Evolutionary conservation across 2,329 filamentous ascomycete species (phyloP).

Genomic region (Mollisia scopiformis): DNA sequence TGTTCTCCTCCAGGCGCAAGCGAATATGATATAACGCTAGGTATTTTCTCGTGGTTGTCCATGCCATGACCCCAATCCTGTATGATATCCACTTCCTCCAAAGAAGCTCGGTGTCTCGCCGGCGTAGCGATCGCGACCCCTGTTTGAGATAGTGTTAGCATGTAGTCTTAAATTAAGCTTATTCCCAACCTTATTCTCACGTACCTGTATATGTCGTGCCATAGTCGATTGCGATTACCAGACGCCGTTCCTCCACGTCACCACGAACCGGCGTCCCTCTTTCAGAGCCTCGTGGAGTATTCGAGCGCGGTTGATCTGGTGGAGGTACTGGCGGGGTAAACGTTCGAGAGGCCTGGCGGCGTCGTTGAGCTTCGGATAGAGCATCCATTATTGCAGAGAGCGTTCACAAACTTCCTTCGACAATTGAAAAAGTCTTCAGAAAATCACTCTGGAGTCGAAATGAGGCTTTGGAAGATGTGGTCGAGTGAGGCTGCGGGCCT

Average conservation of each 20-base stretch:
- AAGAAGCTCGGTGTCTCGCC: slow-evolving; percentile 8
- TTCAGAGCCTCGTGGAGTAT: no score
- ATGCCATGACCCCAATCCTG: slow-evolving; percentile 31
- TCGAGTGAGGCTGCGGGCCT: no score
- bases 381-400: no score
- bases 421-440: no score
- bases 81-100: slow-evolving; percentile 33
- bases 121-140: slow-evolving; percentile 18
- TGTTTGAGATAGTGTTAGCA: neutral
- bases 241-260: neutral
- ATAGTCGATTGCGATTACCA: slow-evolving; percentile 30
- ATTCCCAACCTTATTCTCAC: slow-evolving; percentile 7
- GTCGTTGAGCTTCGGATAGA: no score
- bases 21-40: slow-evolving; percentile 37
- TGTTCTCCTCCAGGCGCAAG: slow-evolving; percentile 22
- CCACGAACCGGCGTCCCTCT: no score
- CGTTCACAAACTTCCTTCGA: no score
- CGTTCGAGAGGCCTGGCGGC: no score
- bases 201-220: slow-evolving; percentile 29
- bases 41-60: slow-evolving; percentile 33
- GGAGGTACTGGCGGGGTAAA: no score
- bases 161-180: neutral
- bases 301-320: no score
- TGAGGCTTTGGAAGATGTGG: no score
- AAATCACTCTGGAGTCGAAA: no score